phyloP scores from a whole-genome alignment of 306 rosid species.

The Geum urbanum region DNA sequence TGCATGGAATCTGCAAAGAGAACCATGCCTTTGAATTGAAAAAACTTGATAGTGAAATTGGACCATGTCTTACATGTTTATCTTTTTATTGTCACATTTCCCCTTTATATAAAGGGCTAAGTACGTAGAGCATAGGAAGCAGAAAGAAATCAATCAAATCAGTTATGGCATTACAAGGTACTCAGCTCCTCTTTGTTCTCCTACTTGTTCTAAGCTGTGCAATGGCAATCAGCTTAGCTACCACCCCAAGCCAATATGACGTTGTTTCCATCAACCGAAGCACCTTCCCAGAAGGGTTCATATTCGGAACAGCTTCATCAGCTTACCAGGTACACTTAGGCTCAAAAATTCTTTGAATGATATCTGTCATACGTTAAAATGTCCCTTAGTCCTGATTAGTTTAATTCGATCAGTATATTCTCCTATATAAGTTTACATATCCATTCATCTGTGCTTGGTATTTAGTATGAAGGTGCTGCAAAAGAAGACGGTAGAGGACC shows the following conservation, averaged over 20 bases:
- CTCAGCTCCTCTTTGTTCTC: neutral
- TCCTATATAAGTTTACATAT: neutral
- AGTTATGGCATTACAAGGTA: constrained; percentile 23
- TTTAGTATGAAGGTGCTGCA: constrained; percentile 64
- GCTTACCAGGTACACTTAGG: constrained; percentile 13
- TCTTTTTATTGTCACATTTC: neutral
- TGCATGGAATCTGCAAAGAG: neutral
- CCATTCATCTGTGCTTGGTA: neutral
- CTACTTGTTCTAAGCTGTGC: constrained; percentile 2
- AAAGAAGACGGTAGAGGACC: constrained; percentile 48
- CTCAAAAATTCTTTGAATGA: neutral
- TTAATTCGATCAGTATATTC: neutral
- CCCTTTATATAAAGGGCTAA: neutral
- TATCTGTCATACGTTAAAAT: neutral
- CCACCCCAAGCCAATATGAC: neutral
- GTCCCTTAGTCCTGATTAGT: neutral
- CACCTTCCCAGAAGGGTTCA: constrained; percentile 34
- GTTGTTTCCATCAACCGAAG: constrained; percentile 34
- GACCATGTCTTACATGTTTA: neutral
- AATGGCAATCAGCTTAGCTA: neutral
- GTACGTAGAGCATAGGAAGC: neutral
- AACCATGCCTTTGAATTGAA: neutral
- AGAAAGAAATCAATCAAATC: neutral
- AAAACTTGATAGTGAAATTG: neutral
- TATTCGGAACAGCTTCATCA: constrained; percentile 20